Conservation (phyloP, 495 filamentous ascomycete species). For the Neurospora cerealis region DNA sequence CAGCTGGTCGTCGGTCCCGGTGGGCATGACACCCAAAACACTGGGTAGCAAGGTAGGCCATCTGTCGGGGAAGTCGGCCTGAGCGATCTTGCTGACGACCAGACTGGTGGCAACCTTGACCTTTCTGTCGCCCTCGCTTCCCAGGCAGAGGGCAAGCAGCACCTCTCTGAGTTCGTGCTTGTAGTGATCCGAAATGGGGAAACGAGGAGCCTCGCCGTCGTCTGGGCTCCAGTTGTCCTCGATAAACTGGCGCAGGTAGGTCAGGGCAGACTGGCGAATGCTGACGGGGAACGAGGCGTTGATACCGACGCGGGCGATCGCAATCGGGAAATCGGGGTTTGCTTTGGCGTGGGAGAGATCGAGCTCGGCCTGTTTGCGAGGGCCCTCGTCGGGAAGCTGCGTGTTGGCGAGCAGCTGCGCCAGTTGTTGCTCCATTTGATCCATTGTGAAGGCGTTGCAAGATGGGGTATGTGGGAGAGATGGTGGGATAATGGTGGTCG, state of each 20-base stretch:
- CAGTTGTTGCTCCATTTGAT: constrained; percentile 73
- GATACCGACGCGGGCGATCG: constrained; percentile 66
- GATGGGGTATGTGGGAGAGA: neutral
- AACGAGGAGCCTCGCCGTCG: constrained; percentile 54
- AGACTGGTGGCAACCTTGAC: constrained; percentile 74
- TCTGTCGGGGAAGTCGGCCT: constrained; percentile 82
- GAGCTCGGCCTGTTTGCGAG: constrained; percentile 70
- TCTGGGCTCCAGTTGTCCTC: constrained; percentile 60
- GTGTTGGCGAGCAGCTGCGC: constrained; percentile 71
- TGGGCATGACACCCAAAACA: constrained; percentile 65
- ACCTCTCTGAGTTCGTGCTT: constrained; percentile 62
- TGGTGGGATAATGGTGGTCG: neutral
- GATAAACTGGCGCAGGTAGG: constrained; percentile 72
- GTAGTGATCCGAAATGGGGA: constrained; percentile 52
- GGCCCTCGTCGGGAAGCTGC: constrained; percentile 55
- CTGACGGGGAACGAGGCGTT: constrained; percentile 59
- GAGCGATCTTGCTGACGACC: constrained; percentile 93
- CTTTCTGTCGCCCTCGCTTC: constrained; percentile 65
- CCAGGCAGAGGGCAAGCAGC: constrained; percentile 69
- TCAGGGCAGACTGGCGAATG: constrained; percentile 73
- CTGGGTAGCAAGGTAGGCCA: constrained; percentile 81
- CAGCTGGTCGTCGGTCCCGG: constrained; percentile 62
- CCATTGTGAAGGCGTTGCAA: neutral
- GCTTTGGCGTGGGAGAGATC: constrained; percentile 57
- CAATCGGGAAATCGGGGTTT: constrained; percentile 60